These are phyloP conservation scores for Bjerkandera adusta DNA, from an alignment of 1,284 basidiomycete genomes.

Conservation along the genomic window DNA sequence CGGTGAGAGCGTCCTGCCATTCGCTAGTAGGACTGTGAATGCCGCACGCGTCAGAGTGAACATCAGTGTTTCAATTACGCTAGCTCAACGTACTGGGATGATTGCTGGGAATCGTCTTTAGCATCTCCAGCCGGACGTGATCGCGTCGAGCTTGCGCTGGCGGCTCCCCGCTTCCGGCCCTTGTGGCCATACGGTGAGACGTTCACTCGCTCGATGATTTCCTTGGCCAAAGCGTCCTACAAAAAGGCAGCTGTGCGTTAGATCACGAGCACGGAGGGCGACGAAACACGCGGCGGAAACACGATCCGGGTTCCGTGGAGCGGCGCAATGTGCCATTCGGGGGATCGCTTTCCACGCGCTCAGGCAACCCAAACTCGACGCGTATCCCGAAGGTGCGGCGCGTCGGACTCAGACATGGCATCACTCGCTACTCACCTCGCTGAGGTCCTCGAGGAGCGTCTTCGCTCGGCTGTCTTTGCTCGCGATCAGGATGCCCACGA, in stretches of 20 bases:
- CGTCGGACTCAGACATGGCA: not conserved
- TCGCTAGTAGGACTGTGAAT: constrained; percentile 67
- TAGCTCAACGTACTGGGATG: constrained; percentile 52
- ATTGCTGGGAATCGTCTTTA: constrained; percentile 39
- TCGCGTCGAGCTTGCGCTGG: constrained; percentile 21
- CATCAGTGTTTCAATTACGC: constrained; percentile 2
- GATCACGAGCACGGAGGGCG: not conserved
- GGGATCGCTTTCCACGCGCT: not conserved
- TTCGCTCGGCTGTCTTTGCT: constrained; percentile 64
- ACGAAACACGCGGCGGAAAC: not conserved
- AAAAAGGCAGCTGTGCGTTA: constrained; percentile 14
- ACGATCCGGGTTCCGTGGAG: not conserved
- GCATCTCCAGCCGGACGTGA: constrained; percentile 27
- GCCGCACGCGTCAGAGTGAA: constrained; percentile 6
- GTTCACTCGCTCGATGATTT: constrained; percentile 75
- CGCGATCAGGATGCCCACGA: constrained; percentile 74
- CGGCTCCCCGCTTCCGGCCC: constrained; percentile 45
- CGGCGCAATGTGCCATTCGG: not conserved
- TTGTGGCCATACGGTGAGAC: constrained; percentile 72
- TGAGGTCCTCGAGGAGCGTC: constrained; percentile 56
- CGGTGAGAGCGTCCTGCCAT: constrained; percentile 70
- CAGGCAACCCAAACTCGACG: not conserved
- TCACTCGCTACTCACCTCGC: constrained; percentile 35
- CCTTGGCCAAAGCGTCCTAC: constrained; percentile 68
- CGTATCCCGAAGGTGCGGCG: not conserved